These are phyloP conservation scores for Croton laevigatus DNA, from an alignment of 441 rosid genomes.

Conservation along the genomic window DNA sequence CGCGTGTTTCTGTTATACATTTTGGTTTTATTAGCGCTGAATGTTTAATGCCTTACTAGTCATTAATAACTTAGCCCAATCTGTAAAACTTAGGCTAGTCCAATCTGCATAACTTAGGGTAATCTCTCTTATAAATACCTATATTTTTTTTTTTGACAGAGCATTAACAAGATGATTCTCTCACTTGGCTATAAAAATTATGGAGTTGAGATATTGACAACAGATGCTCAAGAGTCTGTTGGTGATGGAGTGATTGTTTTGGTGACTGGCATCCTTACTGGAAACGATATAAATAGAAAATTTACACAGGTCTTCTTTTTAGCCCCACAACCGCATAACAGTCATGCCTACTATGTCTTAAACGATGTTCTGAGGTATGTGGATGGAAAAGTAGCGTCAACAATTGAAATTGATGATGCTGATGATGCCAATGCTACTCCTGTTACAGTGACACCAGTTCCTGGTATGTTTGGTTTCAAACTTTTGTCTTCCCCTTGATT, in stretches of 20 bases:
- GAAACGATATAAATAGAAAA: constrained; percentile 65
- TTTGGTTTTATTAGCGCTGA: too few species aligned
- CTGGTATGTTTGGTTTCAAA: constrained; percentile 43
- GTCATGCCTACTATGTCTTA: constrained; percentile 60
- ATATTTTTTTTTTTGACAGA: constrained; percentile 41
- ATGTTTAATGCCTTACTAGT: too few species aligned
- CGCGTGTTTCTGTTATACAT: not conserved
- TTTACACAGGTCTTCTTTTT: constrained; percentile 83
- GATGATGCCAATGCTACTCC: constrained; percentile 38
- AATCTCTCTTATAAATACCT: not conserved
- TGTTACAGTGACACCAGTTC: constrained; percentile 41
- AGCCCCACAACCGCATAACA: constrained; percentile 81
- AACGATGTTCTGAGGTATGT: constrained; percentile 78
- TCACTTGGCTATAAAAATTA: constrained; percentile 68
- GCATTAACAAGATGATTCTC: constrained; percentile 67
- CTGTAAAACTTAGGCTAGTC: too few species aligned
- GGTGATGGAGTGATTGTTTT: constrained; percentile 78
- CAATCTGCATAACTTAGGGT: too few species aligned
- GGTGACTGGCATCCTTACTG: constrained; percentile 83
- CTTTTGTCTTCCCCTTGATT: not conserved
- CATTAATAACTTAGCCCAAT: too few species aligned
- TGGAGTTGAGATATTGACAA: constrained; percentile 76
- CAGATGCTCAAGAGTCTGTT: constrained; percentile 83
- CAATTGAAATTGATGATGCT: constrained; percentile 31
- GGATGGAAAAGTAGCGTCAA: constrained; percentile 45